These are phyloP conservation scores for Lactifluus subvellereus DNA, from an alignment of 768 basidiomycete genomes.

Conservation along the genomic window DNA sequence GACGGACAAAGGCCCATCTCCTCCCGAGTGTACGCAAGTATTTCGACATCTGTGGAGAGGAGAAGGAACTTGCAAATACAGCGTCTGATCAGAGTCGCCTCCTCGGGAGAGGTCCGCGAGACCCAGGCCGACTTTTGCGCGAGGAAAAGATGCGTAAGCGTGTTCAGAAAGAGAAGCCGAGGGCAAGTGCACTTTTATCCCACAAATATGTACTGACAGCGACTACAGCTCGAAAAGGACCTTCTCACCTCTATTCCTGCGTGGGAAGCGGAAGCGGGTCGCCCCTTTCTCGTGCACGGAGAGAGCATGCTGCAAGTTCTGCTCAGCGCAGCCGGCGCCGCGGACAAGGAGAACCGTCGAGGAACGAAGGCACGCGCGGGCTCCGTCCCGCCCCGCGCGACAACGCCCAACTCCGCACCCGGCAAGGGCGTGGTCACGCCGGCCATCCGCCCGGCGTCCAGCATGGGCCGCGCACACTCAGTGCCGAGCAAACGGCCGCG, in stretches of 20 bases:
- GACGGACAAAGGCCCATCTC: constrained; percentile 69
- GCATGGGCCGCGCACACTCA: constrained; percentile 38
- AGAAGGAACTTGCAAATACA: constrained; percentile 77
- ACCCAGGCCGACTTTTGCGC: constrained; percentile 78
- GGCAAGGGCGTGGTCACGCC: constrained; percentile 51
- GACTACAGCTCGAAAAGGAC: constrained; percentile 76
- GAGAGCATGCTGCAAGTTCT: constrained; percentile 75
- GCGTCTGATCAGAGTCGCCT: constrained; percentile 79
- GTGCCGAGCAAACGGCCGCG: constrained; percentile 61
- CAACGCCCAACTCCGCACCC: constrained; percentile 42
- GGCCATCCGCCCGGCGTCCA: constrained; percentile 52
- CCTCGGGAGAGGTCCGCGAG: constrained; percentile 71
- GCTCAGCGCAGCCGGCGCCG: constrained; percentile 56
- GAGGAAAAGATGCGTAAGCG: constrained; percentile 98
- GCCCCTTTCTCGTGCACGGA: constrained; percentile 81
- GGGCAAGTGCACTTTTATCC: constrained; percentile 45
- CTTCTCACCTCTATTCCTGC: constrained; percentile 67
- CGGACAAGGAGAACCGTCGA: constrained; percentile 70
- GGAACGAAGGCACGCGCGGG: constrained; percentile 38
- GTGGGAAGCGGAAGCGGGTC: constrained; percentile 77
- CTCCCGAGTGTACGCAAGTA: constrained; percentile 79
- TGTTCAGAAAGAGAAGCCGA: constrained; percentile 87
- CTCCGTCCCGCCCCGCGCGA: constrained; percentile 56
- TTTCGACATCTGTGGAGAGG: constrained; percentile 84
- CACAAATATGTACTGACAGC: background rate